Evolutionary conservation across 352 stramenopile species (phyloP).

Genomic region (Globisporangium barbulae): DNA sequence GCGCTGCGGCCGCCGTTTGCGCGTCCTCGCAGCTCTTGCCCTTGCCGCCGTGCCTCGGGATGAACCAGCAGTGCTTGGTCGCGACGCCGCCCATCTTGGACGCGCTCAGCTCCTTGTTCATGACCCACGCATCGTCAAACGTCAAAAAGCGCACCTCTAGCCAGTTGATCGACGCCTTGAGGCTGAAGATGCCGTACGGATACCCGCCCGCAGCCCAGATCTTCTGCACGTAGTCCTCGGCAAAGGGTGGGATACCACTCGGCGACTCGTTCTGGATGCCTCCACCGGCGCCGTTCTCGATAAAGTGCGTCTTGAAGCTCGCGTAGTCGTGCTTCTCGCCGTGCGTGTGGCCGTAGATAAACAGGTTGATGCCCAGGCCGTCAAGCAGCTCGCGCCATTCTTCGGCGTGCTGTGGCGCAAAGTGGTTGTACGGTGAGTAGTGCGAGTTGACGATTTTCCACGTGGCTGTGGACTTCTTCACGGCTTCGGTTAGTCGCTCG

Average conservation of each 20-base stretch:
- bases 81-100: conserved; percentile 46
- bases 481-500: conserved; percentile 38
- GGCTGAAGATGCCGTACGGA: conserved; percentile 67
- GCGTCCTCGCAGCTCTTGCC: conserved; percentile 23
- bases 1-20: neutral
- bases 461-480: conserved; percentile 55
- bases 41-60: conserved; percentile 31
- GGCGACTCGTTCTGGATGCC: conserved; percentile 79
- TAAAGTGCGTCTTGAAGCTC: conserved; percentile 50
- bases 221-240: conserved; percentile 39
- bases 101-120: conserved; percentile 41
- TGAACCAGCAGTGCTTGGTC: conserved; percentile 78
- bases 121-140: conserved; percentile 56
- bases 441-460: conserved; percentile 87
- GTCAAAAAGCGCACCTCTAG: conserved; percentile 68
- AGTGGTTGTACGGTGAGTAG: conserved; percentile 76
- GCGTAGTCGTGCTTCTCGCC: conserved; percentile 76
- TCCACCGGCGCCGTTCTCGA: conserved; percentile 74
- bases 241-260: conserved; percentile 53
- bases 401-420: conserved; percentile 45
- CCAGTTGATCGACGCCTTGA: conserved; percentile 65
- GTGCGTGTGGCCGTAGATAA: conserved; percentile 74
- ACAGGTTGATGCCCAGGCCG: conserved; percentile 47
- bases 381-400: conserved; percentile 57
- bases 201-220: conserved; percentile 59